Evolutionary conservation across 306 rosid genomes (phyloP), one percentile per base, ranked within the genome.

Genomic region (Castanea crenata): DNA sequence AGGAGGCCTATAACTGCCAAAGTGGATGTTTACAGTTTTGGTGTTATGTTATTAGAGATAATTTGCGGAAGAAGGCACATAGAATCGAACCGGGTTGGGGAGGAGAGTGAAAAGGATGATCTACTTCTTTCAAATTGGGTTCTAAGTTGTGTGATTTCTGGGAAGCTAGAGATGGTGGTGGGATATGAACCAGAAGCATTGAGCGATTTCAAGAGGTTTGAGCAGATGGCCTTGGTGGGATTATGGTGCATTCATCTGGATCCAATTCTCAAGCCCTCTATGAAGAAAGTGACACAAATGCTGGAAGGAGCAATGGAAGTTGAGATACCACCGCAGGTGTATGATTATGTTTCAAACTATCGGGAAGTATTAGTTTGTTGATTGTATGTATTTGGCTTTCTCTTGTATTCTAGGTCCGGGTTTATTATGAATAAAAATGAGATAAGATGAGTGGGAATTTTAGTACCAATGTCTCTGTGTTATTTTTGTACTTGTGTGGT

Each of bases 251-350:
- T 85, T 58, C 79, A 85, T 74, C 83, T 83, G 71, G 77, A 74
- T 18, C 75, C 78, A 8, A 54, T 64, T 69, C 72, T 81, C 2
- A 81, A 85, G 19, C 88, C 88, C 62, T 74, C 83, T 59, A 84
- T 81, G 88, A 81, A 81, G 83, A 46, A 77, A 31, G 88, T 70
- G 68, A 85, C 29, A 21, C 85, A 81, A 70, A 85, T 85, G 85
- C 75, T 85, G 4, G 88, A 85, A 73, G 85, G 85, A 73, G 69
- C 59, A 3, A 31, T 77, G 58, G 76, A 46, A 61, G 83, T 81
- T 77, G 88, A 80, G 62, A 29, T 81, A 55, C 85, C 85, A 54
- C 88, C 85, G 46, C 64, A 81, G 83, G 80, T 85, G 69, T 23
- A 74, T 74, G 78, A 78, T 56, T 63, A 69, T 11, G 81, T 81